Evolutionary conservation across 768 basidiomycete genomes (phyloP).

Genomic region (Kwoniella bestiolae): DNA sequence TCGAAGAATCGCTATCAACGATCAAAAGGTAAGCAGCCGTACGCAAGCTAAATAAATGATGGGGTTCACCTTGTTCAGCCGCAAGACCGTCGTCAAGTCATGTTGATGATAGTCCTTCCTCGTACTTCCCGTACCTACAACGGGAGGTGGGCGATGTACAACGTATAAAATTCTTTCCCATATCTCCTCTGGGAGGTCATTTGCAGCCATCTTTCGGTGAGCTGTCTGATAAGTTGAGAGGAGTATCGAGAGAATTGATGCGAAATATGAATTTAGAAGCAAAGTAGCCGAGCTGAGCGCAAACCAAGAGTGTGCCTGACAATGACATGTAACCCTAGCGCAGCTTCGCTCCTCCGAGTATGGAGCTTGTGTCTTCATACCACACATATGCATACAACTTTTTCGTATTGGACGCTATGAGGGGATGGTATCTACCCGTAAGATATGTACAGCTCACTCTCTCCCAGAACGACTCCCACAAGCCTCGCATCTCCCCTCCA

Average conservation of each 20-base stretch:
- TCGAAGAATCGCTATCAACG: not conserved
- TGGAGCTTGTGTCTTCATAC: too few species aligned
- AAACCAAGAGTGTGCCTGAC: too few species aligned
- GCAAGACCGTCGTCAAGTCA: not conserved
- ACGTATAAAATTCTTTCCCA: not conserved
- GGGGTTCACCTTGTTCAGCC: not conserved
- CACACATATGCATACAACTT: too few species aligned
- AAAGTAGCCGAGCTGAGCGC: too few species aligned
- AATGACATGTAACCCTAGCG: too few species aligned
- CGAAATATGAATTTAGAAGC: too few species aligned
- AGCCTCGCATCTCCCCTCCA: not conserved
- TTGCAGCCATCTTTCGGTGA: not conserved
- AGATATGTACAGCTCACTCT: too few species aligned
- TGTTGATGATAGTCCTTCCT: not conserved
- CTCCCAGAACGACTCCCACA: not conserved
- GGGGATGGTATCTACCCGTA: too few species aligned
- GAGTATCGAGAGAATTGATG: too few species aligned
- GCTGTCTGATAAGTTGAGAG: too few species aligned
- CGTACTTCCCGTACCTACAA: not conserved
- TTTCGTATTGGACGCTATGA: too few species aligned
- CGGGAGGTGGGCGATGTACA: not conserved
- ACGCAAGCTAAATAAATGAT: not conserved
- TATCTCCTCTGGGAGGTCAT: not conserved
- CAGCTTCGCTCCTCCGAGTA: too few species aligned
- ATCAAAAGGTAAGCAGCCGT: not conserved